These are phyloP conservation scores for Trichothecium sympodiale DNA, from an alignment of 2,329 filamentous ascomycete species.

Conservation along the genomic window DNA sequence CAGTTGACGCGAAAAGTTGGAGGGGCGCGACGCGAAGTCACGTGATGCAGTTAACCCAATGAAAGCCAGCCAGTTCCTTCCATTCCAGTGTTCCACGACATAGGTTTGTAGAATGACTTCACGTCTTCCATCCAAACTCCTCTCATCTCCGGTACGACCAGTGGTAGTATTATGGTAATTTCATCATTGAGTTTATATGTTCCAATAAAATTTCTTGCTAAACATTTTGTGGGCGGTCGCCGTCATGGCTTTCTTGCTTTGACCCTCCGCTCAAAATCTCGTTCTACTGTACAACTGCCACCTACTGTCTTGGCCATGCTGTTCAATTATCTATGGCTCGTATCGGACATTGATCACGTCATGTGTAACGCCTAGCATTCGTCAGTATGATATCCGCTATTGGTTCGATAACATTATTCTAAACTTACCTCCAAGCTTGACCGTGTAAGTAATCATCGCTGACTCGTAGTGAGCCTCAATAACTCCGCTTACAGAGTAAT, in stretches of 20 bases:
- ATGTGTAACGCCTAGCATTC: conserved; percentile 20
- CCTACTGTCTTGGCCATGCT: background rate
- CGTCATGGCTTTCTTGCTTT: too few species aligned
- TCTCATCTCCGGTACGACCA: too few species aligned
- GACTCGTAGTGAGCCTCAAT: conserved; percentile 27
- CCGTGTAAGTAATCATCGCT: conserved; percentile 24
- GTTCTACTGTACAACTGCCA: too few species aligned
- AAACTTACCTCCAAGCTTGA: conserved; percentile 25
- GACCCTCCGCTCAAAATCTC: too few species aligned
- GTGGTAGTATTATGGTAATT: too few species aligned
- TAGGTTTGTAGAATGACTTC: too few species aligned
- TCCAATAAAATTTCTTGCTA: too few species aligned
- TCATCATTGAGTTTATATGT: too few species aligned
- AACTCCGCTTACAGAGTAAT: conserved; percentile 23
- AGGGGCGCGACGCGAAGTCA: conserved; percentile 11
- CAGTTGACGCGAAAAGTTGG: conserved; percentile 9
- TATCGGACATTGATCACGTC: conserved; percentile 24
- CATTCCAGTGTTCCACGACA: too few species aligned
- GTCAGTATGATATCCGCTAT: background rate
- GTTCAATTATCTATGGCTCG: conserved; percentile 9
- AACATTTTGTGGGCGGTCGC: too few species aligned
- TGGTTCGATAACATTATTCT: background rate
- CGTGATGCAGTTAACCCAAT: conserved; percentile 5
- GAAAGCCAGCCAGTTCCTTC: too few species aligned
- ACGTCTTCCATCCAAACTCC: too few species aligned